A percentile compares a stretch with the other conserved stretches of the same genome.
These are phyloP conservation scores for Colletotrichum sidae DNA, from an alignment of 2,329 filamentous ascomycete species.

Conservation along the genomic window DNA sequence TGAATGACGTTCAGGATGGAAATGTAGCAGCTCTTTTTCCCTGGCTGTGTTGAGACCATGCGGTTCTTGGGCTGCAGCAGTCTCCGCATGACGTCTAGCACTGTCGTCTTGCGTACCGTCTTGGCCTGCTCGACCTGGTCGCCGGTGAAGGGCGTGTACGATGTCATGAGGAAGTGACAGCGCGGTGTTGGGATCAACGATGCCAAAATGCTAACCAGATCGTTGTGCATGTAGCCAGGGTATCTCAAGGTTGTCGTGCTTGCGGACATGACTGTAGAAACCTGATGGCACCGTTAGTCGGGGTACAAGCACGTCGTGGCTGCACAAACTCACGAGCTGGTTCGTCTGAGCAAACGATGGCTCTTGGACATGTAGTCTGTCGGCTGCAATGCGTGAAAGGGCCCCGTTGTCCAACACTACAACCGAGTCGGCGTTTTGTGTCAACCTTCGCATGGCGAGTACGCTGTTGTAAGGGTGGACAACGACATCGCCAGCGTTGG, in stretches of 20 bases:
- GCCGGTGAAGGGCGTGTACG: constrained; percentile 97
- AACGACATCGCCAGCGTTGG: constrained; percentile 88
- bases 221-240: constrained; percentile 99
- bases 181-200: constrained; percentile 95
- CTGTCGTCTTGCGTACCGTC: constrained; percentile 97
- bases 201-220: constrained; percentile 95
- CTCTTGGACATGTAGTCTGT: constrained; percentile 93
- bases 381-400: constrained; percentile 91
- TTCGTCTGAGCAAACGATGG: constrained; percentile 98
- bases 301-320: background rate
- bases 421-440: constrained; percentile 96
- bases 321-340: constrained; percentile 73
- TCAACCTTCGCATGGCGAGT: constrained; percentile 88
- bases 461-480: constrained; percentile 99
- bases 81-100: constrained; percentile 96
- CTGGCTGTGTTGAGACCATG: constrained; percentile 96
- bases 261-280: constrained; percentile 98
- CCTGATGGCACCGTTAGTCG: constrained; percentile 53
- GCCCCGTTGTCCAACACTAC: constrained; percentile 98
- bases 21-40: constrained; percentile 99
- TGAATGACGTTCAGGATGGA: constrained; percentile 99
- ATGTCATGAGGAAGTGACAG: constrained; percentile 98
- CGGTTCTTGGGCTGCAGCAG: constrained; percentile 97
- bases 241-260: constrained; percentile 97
- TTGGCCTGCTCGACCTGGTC: constrained; percentile 97